These are phyloP conservation scores for Aurantiochytrium sp. DNA, from an alignment of 108 stramenopile species.

Conservation along the genomic window DNA sequence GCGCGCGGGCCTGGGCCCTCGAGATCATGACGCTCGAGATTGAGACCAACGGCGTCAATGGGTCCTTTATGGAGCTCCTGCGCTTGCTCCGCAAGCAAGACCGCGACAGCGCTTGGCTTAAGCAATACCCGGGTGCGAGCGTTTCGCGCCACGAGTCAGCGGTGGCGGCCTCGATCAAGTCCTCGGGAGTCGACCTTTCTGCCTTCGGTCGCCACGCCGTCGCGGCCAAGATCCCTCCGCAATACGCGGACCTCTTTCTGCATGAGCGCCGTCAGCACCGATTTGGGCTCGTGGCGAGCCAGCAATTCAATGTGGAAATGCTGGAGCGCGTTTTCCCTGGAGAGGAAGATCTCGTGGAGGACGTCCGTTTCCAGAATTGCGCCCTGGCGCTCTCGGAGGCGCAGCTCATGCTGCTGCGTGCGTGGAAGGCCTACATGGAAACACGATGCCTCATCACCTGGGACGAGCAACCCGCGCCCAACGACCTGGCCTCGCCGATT, in stretches of 20 bases:
- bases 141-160: neutral
- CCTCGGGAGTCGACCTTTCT: neutral
- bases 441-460: conserved; percentile 9
- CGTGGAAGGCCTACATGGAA: conserved; percentile 9
- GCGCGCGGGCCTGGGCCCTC: neutral
- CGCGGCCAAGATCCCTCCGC: neutral
- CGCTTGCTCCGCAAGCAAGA: neutral
- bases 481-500: neutral
- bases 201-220: neutral
- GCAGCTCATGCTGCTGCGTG: neutral
- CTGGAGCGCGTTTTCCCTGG: neutral
- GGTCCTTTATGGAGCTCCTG: neutral
- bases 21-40: conserved; percentile 16
- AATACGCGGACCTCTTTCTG: neutral
- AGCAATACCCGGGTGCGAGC: neutral
- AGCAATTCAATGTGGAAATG: neutral
- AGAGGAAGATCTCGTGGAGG: neutral
- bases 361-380: neutral
- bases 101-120: neutral
- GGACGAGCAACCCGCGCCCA: neutral
- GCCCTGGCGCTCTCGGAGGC: neutral
- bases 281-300: neutral
- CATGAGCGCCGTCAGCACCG: neutral
- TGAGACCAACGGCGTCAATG: neutral
- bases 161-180: neutral